Evolutionary conservation across 2,329 filamentous ascomycete species (phyloP).

Genomic region (Colletotrichum gloeosporioides): DNA sequence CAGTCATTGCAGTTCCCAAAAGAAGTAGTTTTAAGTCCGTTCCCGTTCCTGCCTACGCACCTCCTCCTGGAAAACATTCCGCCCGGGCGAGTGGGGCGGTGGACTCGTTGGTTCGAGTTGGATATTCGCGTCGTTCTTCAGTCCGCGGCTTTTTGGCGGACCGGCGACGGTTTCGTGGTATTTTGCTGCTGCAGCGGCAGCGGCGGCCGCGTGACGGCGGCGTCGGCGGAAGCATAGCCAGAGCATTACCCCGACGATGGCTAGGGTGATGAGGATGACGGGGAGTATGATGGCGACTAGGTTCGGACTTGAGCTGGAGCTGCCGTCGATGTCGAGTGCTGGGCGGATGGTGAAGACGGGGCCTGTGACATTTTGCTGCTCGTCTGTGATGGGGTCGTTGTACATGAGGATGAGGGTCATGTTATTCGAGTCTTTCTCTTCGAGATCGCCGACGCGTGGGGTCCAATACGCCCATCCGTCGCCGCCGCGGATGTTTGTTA

Average conservation of each 20-base stretch:
- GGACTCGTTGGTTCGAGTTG: constrained; percentile 31
- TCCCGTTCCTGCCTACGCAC: constrained; percentile 36
- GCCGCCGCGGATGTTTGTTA: constrained; percentile 24
- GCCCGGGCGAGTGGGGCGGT: constrained; percentile 11
- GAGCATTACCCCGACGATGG: constrained; percentile 25
- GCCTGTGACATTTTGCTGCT: constrained; percentile 22
- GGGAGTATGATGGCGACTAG: constrained; percentile 31
- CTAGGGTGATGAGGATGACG: constrained; percentile 29
- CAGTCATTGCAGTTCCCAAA: not conserved
- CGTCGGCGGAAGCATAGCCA: constrained; percentile 30
- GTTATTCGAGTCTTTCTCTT: constrained; percentile 15
- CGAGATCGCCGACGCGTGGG: constrained; percentile 26
- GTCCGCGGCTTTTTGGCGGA: constrained; percentile 9
- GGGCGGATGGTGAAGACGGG: constrained; percentile 28
- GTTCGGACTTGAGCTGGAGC: constrained; percentile 9
- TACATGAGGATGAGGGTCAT: constrained; percentile 28
- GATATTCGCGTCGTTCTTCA: constrained; percentile 26
- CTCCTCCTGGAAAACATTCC: constrained; percentile 43
- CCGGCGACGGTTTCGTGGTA: constrained; percentile 10
- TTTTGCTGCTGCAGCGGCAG: constrained; percentile 14
- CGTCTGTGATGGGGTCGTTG: constrained; percentile 19
- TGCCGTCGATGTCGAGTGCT: not conserved
- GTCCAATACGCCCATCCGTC: constrained; percentile 34
- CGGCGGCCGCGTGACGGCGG: constrained; percentile 23
- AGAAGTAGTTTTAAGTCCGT: not conserved